Evolutionary conservation across 1,284 basidiomycete species (phyloP).

Genomic region (Ustilago hordei): DNA sequence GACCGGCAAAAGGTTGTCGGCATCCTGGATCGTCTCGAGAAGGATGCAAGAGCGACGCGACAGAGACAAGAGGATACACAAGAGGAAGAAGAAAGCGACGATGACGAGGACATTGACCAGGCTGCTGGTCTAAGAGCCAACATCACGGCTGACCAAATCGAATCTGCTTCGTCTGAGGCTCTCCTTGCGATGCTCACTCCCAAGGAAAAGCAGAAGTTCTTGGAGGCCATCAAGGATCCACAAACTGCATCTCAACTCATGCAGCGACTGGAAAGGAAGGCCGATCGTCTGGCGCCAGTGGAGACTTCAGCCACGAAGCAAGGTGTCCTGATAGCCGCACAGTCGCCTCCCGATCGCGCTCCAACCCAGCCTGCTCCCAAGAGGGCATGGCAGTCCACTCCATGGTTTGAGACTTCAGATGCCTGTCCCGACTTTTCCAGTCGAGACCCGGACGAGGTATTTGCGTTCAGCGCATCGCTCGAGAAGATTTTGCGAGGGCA

Average conservation of each 20-base stretch:
- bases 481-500: conserved; percentile 8
- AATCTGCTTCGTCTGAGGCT: conserved; percentile 32
- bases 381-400: conserved; percentile 16
- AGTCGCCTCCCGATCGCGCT: neutral
- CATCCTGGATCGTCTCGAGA: conserved; percentile 32
- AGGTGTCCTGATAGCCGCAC: conserved; percentile 5
- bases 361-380: neutral
- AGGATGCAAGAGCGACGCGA: conserved; percentile 7
- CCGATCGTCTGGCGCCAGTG: conserved; percentile 2
- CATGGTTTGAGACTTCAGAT: conserved; percentile 31
- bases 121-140: conserved; percentile 2
- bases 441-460: neutral
- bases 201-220: conserved; percentile 39
- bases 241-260: conserved; percentile 30
- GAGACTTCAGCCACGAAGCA: neutral
- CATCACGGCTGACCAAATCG: conserved; percentile 22
- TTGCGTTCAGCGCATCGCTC: conserved; percentile 16
- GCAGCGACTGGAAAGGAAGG: conserved; percentile 26
- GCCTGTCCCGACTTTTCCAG: conserved; percentile 8
- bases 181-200: conserved; percentile 52
- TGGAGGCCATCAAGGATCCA: conserved; percentile 30
- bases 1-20: conserved; percentile 35
- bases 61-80: conserved; percentile 5
- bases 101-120: conserved; percentile 14
- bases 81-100: conserved; percentile 15